A percentile compares a stretch with the other conserved stretches of the same genome.
phyloP scores from a whole-genome alignment of 2,329 filamentous ascomycete species.

The Beauveria pseudobassiana region DNA sequence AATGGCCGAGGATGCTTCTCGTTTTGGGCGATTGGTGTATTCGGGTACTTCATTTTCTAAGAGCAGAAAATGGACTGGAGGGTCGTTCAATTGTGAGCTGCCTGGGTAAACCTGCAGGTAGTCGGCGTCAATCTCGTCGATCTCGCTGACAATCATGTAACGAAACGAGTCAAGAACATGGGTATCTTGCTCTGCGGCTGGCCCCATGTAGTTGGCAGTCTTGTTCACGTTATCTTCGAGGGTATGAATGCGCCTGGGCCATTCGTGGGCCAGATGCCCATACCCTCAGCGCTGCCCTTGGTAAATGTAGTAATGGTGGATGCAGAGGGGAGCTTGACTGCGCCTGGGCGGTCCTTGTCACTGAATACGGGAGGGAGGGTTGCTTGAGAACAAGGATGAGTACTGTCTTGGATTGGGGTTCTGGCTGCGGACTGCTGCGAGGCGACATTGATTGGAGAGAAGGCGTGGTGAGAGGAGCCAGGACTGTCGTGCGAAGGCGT shows the following conservation, averaged over 20 bases:
- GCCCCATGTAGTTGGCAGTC: conserved; percentile 38
- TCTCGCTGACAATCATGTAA: conserved; percentile 37
- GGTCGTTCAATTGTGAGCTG: conserved; percentile 24
- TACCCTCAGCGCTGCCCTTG: conserved; percentile 10
- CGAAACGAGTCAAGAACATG: conserved; percentile 39
- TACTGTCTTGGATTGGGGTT: neutral
- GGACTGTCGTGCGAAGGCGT: conserved; percentile 9
- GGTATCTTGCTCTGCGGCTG: conserved; percentile 38
- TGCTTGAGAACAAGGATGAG: neutral
- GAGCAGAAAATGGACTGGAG: conserved; percentile 38
- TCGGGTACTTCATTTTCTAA: conserved; percentile 37
- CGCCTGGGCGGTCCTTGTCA: neutral
- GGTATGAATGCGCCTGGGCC: conserved; percentile 21
- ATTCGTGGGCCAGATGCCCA: conserved; percentile 13
- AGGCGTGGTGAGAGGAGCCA: conserved; percentile 1
- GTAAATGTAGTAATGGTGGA: conserved; percentile 9
- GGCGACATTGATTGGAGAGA: neutral
- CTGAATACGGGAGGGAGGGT: neutral
- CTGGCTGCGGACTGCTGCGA: neutral
- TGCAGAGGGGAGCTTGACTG: neutral
- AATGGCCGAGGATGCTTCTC: conserved; percentile 32
- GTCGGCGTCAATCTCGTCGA: conserved; percentile 36
- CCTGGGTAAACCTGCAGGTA: conserved; percentile 35
- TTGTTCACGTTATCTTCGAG: conserved; percentile 34
- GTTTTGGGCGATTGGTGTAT: conserved; percentile 30